Evolutionary conservation across 2,329 filamentous ascomycete species (phyloP).

Genomic region (Lasiodiplodia theobromae): DNA sequence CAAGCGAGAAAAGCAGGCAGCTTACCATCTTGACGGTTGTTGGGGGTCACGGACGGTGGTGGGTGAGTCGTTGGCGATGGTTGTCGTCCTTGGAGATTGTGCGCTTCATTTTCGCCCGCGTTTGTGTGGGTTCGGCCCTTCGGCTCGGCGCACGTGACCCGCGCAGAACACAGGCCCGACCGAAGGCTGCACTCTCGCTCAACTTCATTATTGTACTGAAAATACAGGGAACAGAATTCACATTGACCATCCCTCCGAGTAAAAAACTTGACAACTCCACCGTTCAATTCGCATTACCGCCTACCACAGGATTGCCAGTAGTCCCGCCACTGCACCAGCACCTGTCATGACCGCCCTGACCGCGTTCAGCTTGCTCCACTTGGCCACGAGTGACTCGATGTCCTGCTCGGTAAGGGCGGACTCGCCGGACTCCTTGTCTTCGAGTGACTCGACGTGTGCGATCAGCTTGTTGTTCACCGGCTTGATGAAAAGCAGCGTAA

Average conservation of each 20-base stretch:
- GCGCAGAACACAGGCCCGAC: neutral
- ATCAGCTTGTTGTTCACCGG: slow-evolving; percentile 33
- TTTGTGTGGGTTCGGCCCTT: slow-evolving; percentile 44
- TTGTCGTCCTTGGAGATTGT: slow-evolving; percentile 39
- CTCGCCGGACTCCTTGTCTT: slow-evolving; percentile 11
- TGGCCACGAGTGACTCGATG: slow-evolving; percentile 33
- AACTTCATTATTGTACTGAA: neutral
- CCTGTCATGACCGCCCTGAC: slow-evolving; percentile 1
- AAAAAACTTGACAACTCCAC: too few species aligned
- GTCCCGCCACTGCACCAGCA: slow-evolving; percentile 17
- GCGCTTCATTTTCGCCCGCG: slow-evolving; percentile 35
- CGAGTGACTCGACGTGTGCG: slow-evolving; percentile 32
- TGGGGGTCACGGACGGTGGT: slow-evolving; percentile 44
- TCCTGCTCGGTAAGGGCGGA: slow-evolving; percentile 24
- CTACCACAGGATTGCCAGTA: slow-evolving; percentile 26
- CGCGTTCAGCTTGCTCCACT: slow-evolving; percentile 37
- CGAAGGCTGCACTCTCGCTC: neutral
- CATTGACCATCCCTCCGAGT: too few species aligned
- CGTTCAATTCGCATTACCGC: neutral
- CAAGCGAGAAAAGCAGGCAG: slow-evolving; percentile 24
- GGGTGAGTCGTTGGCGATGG: slow-evolving; percentile 36
- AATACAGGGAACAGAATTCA: too few species aligned
- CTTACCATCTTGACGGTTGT: slow-evolving; percentile 52
- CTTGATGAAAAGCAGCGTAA: slow-evolving; percentile 37
- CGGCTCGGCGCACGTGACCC: slow-evolving; percentile 21